Conservation (phyloP, 257 asterid genomes). For the Fraxinus anomala region DNA sequence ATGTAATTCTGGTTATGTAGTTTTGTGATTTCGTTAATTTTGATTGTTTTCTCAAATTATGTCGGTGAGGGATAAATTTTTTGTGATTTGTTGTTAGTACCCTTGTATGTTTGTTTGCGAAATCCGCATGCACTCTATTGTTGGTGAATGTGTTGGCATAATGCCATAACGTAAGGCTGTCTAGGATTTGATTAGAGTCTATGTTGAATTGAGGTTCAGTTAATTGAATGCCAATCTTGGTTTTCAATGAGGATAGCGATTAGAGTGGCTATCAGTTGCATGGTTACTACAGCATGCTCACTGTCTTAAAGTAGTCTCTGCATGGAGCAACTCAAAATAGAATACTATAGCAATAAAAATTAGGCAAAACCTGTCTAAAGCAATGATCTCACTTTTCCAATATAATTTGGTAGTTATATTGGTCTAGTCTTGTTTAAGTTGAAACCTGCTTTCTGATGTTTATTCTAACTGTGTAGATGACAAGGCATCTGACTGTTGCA, state of each 20-base stretch:
- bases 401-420: constrained; percentile 11
- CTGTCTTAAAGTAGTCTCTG: background rate
- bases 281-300: background rate
- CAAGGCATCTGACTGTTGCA: constrained; percentile 55
- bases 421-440: constrained; percentile 14
- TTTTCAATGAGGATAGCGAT: background rate
- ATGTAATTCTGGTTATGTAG: background rate
- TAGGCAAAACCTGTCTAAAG: background rate
- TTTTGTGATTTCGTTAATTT: background rate
- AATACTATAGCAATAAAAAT: constrained; percentile 7
- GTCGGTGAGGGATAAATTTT: background rate
- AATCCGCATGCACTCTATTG: background rate
- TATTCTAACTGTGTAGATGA: constrained; percentile 42
- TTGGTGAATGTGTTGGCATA: background rate
- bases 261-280: background rate
- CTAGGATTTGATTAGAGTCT: background rate
- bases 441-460: constrained; percentile 33
- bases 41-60: background rate
- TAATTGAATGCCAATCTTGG: background rate
- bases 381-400: background rate
- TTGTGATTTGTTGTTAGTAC: background rate
- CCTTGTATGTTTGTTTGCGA: background rate
- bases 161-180: background rate
- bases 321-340: constrained; percentile 1
- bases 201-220: background rate